These are phyloP conservation scores for Clarireedia hainanense DNA, from an alignment of 2,329 filamentous ascomycete species.

Conservation along the genomic window DNA sequence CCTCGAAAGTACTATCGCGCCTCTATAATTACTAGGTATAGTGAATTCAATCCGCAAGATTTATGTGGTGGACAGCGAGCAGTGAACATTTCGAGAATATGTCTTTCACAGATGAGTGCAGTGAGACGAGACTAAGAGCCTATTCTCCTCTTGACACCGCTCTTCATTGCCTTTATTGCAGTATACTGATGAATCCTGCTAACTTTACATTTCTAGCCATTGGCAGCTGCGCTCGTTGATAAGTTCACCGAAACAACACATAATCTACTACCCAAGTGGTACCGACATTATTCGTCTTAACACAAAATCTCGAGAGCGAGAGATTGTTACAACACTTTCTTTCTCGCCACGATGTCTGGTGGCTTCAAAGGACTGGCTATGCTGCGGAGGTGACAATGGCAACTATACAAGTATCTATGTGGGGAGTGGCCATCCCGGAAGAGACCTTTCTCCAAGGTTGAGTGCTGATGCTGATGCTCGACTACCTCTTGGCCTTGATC, in stretches of 20 bases:
- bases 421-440: conserved; percentile 13
- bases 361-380: conserved; percentile 82
- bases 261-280: conserved; percentile 79
- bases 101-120: too few species aligned
- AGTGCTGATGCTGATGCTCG: conserved; percentile 46
- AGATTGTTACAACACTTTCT: conserved; percentile 61
- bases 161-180: not conserved
- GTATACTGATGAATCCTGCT: conserved; percentile 5
- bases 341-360: conserved; percentile 79
- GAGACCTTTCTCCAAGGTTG: conserved; percentile 3
- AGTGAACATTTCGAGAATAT: too few species aligned
- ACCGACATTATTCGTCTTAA: conserved; percentile 64
- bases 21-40: conserved; percentile 55
- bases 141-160: not conserved
- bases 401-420: conserved; percentile 52
- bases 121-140: too few species aligned
- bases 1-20: conserved; percentile 61
- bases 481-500: conserved; percentile 44
- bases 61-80: not conserved
- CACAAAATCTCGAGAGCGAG: conserved; percentile 60
- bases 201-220: conserved; percentile 45
- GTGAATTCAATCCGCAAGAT: not conserved
- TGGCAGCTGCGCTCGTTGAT: conserved; percentile 89
- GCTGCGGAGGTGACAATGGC: conserved; percentile 80
- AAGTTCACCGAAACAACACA: conserved; percentile 66